Percentiles rank a stretch among this genome's conserved stretches.
Evolutionary conservation across 2,329 filamentous ascomycete genomes (phyloP).

Genomic region (Fusarium sp.): DNA sequence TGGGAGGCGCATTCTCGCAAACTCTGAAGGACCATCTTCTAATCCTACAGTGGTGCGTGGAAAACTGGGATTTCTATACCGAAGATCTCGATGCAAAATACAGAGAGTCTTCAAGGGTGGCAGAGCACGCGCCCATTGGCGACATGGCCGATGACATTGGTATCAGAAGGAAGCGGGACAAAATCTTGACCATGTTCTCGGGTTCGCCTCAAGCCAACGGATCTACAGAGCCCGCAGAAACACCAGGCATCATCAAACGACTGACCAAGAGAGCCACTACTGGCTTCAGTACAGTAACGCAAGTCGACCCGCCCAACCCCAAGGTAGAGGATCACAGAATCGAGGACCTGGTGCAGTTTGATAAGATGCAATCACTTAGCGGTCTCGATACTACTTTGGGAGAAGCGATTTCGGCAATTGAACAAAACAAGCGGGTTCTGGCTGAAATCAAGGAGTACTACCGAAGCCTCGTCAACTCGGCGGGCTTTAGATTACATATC

Average conservation of each 20-base stretch:
- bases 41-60: conserved; percentile 11
- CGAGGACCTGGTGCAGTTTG: conserved; percentile 3
- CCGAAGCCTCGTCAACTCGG: not conserved
- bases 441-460: conserved; percentile 10
- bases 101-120: not conserved
- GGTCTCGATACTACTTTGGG: not conserved
- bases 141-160: conserved; percentile 1
- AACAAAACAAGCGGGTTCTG: conserved; percentile 6
- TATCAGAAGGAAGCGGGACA: not conserved
- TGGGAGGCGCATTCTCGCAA: not conserved
- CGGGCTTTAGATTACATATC: conserved; percentile 3
- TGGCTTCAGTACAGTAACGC: not conserved
- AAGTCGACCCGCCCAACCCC: not conserved
- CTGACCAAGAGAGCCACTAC: not conserved
- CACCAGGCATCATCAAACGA: not conserved
- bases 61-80: conserved; percentile 15
- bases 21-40: conserved; percentile 13
- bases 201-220: not conserved
- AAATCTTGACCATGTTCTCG: not conserved
- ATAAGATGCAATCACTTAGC: conserved; percentile 1
- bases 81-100: conserved; percentile 1
- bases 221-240: not conserved
- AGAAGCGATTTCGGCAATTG: conserved; percentile 7
- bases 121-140: conserved; percentile 1
- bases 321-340: not conserved